These are phyloP conservation scores for Metarhizium album DNA, from an alignment of 2,329 filamentous ascomycete species.

Conservation along the genomic window DNA sequence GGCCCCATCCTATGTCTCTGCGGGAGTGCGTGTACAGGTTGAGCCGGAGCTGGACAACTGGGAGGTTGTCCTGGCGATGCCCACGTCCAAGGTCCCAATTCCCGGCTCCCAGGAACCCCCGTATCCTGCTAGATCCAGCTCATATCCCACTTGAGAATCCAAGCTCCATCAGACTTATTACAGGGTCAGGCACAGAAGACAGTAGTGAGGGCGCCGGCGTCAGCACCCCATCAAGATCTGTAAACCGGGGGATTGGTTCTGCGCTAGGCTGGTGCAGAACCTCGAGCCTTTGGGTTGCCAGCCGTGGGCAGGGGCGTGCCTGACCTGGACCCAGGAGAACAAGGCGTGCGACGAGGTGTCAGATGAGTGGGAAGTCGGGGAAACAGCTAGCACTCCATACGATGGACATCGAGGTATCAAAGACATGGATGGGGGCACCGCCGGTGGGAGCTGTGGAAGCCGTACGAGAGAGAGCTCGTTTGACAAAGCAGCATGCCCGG, in stretches of 20 bases:
- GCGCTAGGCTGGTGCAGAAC: constrained; percentile 3
- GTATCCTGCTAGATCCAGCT: constrained; percentile 1
- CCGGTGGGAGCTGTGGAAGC: neutral
- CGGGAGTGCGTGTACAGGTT: neutral
- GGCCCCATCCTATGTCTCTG: neutral
- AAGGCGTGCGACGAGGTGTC: constrained; percentile 6
- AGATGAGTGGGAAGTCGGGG: constrained; percentile 2
- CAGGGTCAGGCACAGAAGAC: constrained; percentile 6
- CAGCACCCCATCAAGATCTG: constrained; percentile 2
- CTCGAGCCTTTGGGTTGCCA: neutral
- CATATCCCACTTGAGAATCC: neutral
- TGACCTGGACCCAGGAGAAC: constrained; percentile 3
- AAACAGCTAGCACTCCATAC: neutral
- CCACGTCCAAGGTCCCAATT: neutral
- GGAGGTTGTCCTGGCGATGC: neutral
- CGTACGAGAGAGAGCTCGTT: neutral
- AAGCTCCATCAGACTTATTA: constrained; percentile 4
- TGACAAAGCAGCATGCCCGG: neutral
- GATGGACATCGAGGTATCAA: neutral
- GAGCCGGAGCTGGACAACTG: neutral
- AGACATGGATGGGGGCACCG: neutral
- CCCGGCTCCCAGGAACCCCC: constrained; percentile 1
- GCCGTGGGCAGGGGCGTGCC: neutral
- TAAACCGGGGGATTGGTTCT: neutral
- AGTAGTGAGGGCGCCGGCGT: constrained; percentile 6